A percentile compares a stretch with the other conserved stretches of the same genome.
Evolutionary conservation across 2,329 filamentous ascomycete genomes (phyloP).

Genomic region (Sclerotinia sclerotiorum): DNA sequence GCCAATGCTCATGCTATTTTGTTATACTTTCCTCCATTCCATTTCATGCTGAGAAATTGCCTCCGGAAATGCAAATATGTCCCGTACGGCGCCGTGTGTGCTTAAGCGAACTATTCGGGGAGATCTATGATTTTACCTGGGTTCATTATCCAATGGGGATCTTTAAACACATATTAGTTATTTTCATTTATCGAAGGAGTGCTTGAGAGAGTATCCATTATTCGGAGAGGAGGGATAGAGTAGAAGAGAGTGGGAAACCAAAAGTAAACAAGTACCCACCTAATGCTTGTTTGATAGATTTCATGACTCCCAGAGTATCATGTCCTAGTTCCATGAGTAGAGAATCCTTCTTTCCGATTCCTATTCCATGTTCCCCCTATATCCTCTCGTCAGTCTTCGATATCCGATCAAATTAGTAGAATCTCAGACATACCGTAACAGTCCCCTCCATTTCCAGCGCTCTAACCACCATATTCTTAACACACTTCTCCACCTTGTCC

Average conservation of each 20-base stretch:
- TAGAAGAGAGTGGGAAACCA: not conserved
- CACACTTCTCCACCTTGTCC: constrained; percentile 74
- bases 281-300: constrained; percentile 74
- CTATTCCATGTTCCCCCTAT: constrained; percentile 77
- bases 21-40: not conserved
- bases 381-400: not conserved
- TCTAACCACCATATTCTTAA: constrained; percentile 87
- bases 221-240: not conserved
- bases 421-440: constrained; percentile 57
- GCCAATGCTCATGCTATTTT: not conserved
- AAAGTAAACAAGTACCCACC: not conserved
- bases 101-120: constrained; percentile 35
- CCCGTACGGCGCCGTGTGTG: not conserved
- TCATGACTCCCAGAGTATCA: constrained; percentile 82
- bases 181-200: too few relatives aligned
- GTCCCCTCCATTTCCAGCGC: constrained; percentile 93
- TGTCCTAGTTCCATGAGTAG: constrained; percentile 76
- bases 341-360: constrained; percentile 81
- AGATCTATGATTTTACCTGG: constrained; percentile 88
- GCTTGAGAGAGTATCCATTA: too few relatives aligned
- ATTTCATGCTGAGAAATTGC: not conserved
- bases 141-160: constrained; percentile 87
- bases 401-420: not conserved
- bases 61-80: not conserved
- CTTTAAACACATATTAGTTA: constrained; percentile 39